phyloP scores from a whole-genome alignment of 2,329 filamentous ascomycete genomes.

The Biscogniauxia marginata region DNA sequence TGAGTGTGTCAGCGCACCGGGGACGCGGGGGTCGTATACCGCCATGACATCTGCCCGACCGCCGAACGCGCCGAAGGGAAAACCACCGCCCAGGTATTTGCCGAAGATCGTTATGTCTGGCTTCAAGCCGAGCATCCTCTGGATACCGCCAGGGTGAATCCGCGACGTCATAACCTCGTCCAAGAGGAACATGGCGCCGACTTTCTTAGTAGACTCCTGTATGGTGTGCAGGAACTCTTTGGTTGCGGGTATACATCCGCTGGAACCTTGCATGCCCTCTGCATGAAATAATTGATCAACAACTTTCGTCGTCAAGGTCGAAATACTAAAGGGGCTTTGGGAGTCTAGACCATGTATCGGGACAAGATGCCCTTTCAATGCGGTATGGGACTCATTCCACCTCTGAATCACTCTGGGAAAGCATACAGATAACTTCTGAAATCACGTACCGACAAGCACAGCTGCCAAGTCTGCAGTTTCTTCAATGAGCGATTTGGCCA shows the following conservation, averaged over 20 bases:
- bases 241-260: slow-evolving; percentile 53
- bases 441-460: slow-evolving; percentile 47
- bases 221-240: slow-evolving; percentile 52
- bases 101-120: slow-evolving; percentile 65
- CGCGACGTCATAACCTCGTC: slow-evolving; percentile 73
- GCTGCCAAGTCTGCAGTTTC: slow-evolving; percentile 50
- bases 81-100: slow-evolving; percentile 66
- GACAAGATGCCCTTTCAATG: too few relatives aligned
- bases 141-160: slow-evolving; percentile 48
- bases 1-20: slow-evolving; percentile 43
- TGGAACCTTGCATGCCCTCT: slow-evolving; percentile 57
- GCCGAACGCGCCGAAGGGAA: slow-evolving; percentile 67
- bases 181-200: slow-evolving; percentile 60
- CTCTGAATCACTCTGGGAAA: too few relatives aligned
- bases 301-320: not conserved
- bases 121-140: slow-evolving; percentile 39
- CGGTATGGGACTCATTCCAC: too few relatives aligned
- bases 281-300: not conserved
- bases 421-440: not conserved
- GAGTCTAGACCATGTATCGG: too few relatives aligned
- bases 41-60: slow-evolving; percentile 58
- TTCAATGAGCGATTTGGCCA: slow-evolving; percentile 43
- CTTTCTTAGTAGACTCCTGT: slow-evolving; percentile 44
- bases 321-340: too few relatives aligned
- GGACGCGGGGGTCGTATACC: slow-evolving; percentile 46